Evolutionary conservation across 2,329 filamentous ascomycete species (phyloP), one percentile per base, ranked within the genome.

Genomic region (Fusarium sp.): DNA sequence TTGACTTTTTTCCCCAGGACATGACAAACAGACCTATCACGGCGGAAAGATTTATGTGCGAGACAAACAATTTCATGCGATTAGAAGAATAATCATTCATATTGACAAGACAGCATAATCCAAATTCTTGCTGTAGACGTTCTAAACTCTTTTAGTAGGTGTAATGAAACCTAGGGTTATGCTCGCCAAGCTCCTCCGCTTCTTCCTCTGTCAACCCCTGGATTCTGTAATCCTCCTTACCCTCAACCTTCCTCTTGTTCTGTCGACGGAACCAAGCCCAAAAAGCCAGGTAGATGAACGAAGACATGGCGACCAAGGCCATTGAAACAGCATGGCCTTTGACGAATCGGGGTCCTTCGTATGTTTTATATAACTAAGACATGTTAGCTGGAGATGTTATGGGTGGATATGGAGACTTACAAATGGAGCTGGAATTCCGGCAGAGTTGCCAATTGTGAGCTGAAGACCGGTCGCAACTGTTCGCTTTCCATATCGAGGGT

Each of bases 401-500:
- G 3, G 4, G 5, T 1, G 0, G 14, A 1, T 1, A 1, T 0
- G 0, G 3, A 11, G 1, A 64, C 71, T 66, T 70, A 74, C 73
- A 42, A 89, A 90, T 3, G 86, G 85, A 6, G 86, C 83, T 78
- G 89, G 87, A 28, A 91, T 88, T 4, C 88, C 88, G 10, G 84
- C 83, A 55, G 83, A 81, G 69, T 91, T 91, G 12, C 88, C 88
- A 56, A 89, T 83, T 3, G 83, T 88, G n/a, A 90, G 77, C 73
- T 90, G 87, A 26, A 90, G 62, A 0, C 87, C 89, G 0, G 84
- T 86, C 0, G 86, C 88, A 4, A 86, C 86, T 0, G 88, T 87
- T 15, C 89, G 80, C 74, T 91, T 91, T 4, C 87, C 88, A 56
- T 90, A 90, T 1, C 88, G 80, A 1, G 89, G 88, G 12, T 85